A percentile compares a stretch with the other conserved stretches of the same genome.
Evolutionary conservation across 495 filamentous ascomycete species (phyloP).

Genomic region (Elaphomyces granulatus): DNA sequence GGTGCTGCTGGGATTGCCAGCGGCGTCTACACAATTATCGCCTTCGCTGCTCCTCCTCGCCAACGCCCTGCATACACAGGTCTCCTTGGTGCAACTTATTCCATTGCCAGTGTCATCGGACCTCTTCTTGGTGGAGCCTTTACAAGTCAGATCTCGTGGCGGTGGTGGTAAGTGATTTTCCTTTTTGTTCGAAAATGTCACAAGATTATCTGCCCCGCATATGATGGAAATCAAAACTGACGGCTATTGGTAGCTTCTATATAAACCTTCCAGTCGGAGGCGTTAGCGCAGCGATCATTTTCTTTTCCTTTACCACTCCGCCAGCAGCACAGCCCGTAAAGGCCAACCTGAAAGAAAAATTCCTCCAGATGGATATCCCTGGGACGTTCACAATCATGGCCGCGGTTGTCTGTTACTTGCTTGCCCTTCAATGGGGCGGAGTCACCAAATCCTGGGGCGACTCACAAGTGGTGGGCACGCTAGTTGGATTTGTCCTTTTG

Average conservation of each 20-base stretch:
- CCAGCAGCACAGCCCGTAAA: constrained; percentile 13
- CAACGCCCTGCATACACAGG: constrained; percentile 24
- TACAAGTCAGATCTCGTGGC: constrained; percentile 27
- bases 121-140: constrained; percentile 37
- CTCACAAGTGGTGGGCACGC: constrained; percentile 16
- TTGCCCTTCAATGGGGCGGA: constrained; percentile 31
- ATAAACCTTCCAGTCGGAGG: constrained; percentile 40
- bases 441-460: constrained; percentile 18
- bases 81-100: constrained; percentile 25
- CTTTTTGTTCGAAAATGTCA: too few relatives aligned
- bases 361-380: constrained; percentile 21
- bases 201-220: too few relatives aligned
- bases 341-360: constrained; percentile 17
- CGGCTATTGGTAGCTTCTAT: constrained; percentile 40
- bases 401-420: constrained; percentile 20
- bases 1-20: constrained; percentile 13
- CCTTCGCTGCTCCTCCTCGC: constrained; percentile 17
- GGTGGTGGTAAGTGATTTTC: constrained; percentile 32
- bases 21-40: constrained; percentile 23
- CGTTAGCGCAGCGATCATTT: constrained; percentile 19
- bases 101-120: constrained; percentile 27
- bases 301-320: constrained; percentile 27
- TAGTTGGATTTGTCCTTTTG: constrained; percentile 23
- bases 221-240: too few relatives aligned
- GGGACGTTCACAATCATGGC: constrained; percentile 16